A percentile compares a stretch with the other conserved stretches of the same genome.
Evolutionary conservation across 2,329 filamentous ascomycete genomes (phyloP).

Genomic region (Apiospora aurea): DNA sequence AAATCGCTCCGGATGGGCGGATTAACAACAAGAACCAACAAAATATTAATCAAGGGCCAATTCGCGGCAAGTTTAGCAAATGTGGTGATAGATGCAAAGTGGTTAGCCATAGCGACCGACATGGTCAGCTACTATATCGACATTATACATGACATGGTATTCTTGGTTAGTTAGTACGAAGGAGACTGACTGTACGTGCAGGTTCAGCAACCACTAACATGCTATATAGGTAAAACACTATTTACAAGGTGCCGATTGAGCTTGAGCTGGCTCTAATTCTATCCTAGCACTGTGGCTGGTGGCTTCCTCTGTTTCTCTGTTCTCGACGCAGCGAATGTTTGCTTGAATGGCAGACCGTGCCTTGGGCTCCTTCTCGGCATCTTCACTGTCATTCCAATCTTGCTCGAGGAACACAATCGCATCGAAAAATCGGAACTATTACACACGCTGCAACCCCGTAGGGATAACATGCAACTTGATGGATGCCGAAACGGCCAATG

Average conservation of each 20-base stretch:
- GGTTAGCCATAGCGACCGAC: too few species aligned
- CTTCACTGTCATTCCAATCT: neutral
- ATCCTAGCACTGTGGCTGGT: conserved; percentile 25
- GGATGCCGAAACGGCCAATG: neutral
- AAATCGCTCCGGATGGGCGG: neutral
- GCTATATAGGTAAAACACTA: too few species aligned
- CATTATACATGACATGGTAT: too few species aligned
- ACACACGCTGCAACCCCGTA: too few species aligned
- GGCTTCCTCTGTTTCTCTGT: conserved; percentile 26
- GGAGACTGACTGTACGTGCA: too few species aligned
- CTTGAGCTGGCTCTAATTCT: too few species aligned
- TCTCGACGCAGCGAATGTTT: conserved; percentile 30
- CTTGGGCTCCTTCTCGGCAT: conserved; percentile 30
- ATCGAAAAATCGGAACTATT: neutral
- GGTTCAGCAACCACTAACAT: too few species aligned
- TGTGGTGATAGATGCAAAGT: neutral
- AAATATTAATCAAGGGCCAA: too few species aligned
- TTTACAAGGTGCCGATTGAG: too few species aligned
- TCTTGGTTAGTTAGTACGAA: too few species aligned
- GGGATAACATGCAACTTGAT: too few species aligned
- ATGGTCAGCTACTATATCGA: too few species aligned
- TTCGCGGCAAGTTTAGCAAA: neutral
- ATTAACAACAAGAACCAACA: neutral
- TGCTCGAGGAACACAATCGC: neutral
- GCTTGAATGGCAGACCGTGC: conserved; percentile 33